Evolutionary conservation across 352 stramenopile genomes (phyloP), one percentile per base, ranked within the genome.

Genomic region (Pythium oligandrum): DNA sequence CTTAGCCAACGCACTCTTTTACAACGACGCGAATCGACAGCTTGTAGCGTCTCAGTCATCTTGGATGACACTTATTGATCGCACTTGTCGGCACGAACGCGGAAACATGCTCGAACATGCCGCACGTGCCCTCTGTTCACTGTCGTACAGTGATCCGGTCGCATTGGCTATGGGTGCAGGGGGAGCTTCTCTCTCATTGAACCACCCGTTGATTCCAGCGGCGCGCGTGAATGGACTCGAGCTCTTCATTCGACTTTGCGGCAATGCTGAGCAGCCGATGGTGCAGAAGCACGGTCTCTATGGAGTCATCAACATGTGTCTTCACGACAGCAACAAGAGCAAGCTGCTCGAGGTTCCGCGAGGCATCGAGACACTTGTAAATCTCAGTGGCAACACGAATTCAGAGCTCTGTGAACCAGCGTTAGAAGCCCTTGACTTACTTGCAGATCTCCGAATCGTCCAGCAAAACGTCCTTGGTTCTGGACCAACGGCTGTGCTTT

Each of bases 1-100:
- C 40, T 40, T 96, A 1, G 88, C 85, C 5, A 97, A 97, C 63
- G 59, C 66, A 6, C 65, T 97, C 3, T 97, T 95, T 51, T 97
- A 94, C 68, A 91, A 97, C 55, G 84, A 95, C n/a, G 75, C 76
- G 31, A 97, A 96, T 48, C 86, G 88, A 1, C 64, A 74, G 32
- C 64, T 91, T 34, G 56, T 96, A 6, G 75, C 78, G 2, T 63
- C 64, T 1, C 59, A 87, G 33, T 42, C 57, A 2, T 40, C 63
- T 8, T 93, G 83, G 68, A 78, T 96, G 59, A 50, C 61, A 35
- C 49, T 88, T 8, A 59, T 96, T 4, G 58, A 83, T 46, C 70
- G 68, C 48, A 76, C 74, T 40, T 85, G 74, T 38, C 49, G 71
- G 10, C 44, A 73, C 7, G 55, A 49, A 1, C 53, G 79, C 3